Evolutionary conservation across 306 rosid species (phyloP), one percentile per base, ranked within the genome.

Genomic region (Lagenaria siceraria): DNA sequence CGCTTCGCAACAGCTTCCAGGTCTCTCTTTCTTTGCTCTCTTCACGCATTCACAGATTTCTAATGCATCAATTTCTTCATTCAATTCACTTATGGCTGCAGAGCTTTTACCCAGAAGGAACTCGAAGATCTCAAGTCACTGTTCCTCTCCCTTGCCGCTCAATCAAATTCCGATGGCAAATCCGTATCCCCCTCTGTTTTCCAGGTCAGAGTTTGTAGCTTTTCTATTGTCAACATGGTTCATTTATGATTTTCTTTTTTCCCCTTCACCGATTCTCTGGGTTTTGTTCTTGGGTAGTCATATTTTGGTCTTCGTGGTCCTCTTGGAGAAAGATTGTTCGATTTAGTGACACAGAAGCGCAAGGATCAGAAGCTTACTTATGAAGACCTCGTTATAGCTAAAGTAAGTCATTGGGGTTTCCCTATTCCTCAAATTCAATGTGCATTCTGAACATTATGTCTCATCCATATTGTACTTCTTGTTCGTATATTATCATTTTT

Each of bases 301-400:
- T 80, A 81, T 88, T 91, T 90, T 77, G 87, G 82, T 83, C 85
- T 91, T 21, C 76, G 55, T 55, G 93, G 93, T 56, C 91, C 87
- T 72, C 79, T 95, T 46, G 97, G 97, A 55, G 96, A 87, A 68
- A 84, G 97, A 71, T 55, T 87, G 87, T 90, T 90, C 74, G 89
- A 88, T 86, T 83, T 95, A 48, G 89, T 87, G 82, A 81, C 96
- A 24, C 95, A 86, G 73, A 80, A 90, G 69, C 92, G 98, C 38
- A 86, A 87, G 86, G 97, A 94, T 83, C 85, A 86, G 36, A 83
- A 75, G n/a, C 87, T 95, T 80, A 87, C 90, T 36, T 90, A 89
- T 78, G 92, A 92, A 81, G 98, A 92, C 85, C 92, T 95, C 15
- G 93, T 95, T 52, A 38, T 92, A 63, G 88, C 97, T 78, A 95